Evolutionary conservation across 768 basidiomycete genomes (phyloP), one percentile per base, ranked within the genome.

Genomic region (Cubamyces sp.): DNA sequence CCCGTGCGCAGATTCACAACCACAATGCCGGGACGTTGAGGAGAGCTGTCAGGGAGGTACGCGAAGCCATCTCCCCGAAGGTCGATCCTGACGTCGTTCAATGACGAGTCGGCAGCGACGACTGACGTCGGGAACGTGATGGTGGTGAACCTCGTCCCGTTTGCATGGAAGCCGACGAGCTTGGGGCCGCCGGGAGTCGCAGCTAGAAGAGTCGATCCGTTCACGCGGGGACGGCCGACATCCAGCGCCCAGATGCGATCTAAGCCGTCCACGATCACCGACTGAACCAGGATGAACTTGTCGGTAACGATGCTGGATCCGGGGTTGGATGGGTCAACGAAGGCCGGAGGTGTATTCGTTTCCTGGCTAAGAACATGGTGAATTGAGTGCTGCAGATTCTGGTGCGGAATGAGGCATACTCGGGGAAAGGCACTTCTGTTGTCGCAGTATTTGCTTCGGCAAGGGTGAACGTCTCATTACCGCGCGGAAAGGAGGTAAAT

Each of bases 161-260:
- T 68, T 23, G 53, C 54, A 39, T 66, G 54, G 25, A 65, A 66
- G 1, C 67, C 69, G 7, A 70, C 64, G 19, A 68, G 66, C 57
- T 68, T 70, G n/a, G 65, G 69, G 1, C 67, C 69, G 4, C 65
- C 65, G 0, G 65, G 65, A 2, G 48, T 58, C 0, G 41, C 41
- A 6, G 65, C 65, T 14, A 61, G 45, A 3, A 68, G 61, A 41
- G 54, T 59, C 5, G 65, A 54, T 8, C 67, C 65, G 28, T 66
- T 66, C 14, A 66, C 64, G 37, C 66, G 60, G 3, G 69, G 69
- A 8, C 69, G 66, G 15, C 69, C 69, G 3, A 68, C 68, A 47
- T 70, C 69, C 11, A 70, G 60, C 14, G 67, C 62, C 69, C 69
- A 70, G 8, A 70, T 58, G 1, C 69, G 69, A n/a, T 70, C 67